Conservation (phyloP, 2,329 filamentous ascomycete genomes). For the Elsinoe perseae region DNA sequence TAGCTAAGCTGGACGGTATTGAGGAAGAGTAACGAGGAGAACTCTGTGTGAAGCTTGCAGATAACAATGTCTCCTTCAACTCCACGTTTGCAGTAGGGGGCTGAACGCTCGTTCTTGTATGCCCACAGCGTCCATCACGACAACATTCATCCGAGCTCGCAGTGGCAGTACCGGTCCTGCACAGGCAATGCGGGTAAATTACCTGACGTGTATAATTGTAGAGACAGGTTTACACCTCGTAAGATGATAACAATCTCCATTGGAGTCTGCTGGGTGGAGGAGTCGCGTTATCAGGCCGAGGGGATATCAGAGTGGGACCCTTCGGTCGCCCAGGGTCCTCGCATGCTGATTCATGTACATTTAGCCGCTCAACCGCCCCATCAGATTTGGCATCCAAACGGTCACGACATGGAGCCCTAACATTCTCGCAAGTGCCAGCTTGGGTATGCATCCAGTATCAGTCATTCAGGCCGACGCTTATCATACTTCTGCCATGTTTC, state of each 20-base stretch:
- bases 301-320: background rate
- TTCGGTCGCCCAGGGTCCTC: background rate
- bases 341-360: background rate
- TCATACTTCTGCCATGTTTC: background rate
- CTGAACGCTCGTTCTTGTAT: background rate
- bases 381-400: background rate
- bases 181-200: background rate
- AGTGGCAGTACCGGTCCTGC: background rate
- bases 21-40: background rate
- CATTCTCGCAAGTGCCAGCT: background rate
- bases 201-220: background rate
- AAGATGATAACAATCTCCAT: background rate
- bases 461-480: slow-evolving; percentile 3
- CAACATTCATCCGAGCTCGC: slow-evolving; percentile 2
- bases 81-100: background rate
- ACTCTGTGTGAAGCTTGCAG: background rate
- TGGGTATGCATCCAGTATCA: background rate
- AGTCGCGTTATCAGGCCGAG: background rate
- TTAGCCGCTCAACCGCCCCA: slow-evolving; percentile 3
- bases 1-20: background rate
- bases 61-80: background rate
- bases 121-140: background rate
- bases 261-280: background rate
- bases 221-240: background rate
- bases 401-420: background rate